phyloP scores from a whole-genome alignment of 345 rosid species.

The Linum tenue region DNA sequence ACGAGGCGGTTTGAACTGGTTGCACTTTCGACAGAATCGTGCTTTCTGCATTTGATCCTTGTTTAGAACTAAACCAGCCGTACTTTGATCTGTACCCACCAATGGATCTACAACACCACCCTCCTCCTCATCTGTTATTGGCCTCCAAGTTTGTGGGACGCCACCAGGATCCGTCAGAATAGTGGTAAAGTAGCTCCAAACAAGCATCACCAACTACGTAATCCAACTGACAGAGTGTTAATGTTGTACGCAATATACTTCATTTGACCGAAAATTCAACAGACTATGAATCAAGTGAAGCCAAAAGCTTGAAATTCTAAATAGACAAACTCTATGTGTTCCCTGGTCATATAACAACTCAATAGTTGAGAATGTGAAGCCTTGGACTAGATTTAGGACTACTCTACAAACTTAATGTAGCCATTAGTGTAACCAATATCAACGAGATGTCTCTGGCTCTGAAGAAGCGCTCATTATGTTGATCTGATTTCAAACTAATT shows the following conservation, averaged over 20 bases:
- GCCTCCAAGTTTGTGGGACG: constrained; percentile 62
- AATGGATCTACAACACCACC: constrained; percentile 32
- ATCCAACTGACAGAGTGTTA: background rate
- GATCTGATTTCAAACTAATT: background rate
- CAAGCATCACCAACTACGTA: constrained; percentile 57
- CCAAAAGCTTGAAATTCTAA: too few relatives aligned
- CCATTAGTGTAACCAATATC: background rate
- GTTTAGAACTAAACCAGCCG: constrained; percentile 13
- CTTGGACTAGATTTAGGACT: background rate
- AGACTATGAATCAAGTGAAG: too few relatives aligned
- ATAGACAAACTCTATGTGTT: too few relatives aligned
- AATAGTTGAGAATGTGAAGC: too few relatives aligned
- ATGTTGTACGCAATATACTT: too few relatives aligned
- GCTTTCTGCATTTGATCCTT: constrained; percentile 17
- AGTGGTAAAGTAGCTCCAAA: constrained; percentile 74
- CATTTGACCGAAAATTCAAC: too few relatives aligned
- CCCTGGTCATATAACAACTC: background rate
- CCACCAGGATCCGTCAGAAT: constrained; percentile 76
- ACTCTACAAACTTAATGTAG: background rate
- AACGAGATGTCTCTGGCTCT: background rate
- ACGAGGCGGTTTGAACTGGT: constrained; percentile 60
- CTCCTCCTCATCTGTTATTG: constrained; percentile 57
- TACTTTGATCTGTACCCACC: constrained; percentile 17
- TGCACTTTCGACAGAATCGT: constrained; percentile 64
- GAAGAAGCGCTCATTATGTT: background rate